phyloP scores from a whole-genome alignment of 306 rosid genomes.

The Betula pendula region DNA sequence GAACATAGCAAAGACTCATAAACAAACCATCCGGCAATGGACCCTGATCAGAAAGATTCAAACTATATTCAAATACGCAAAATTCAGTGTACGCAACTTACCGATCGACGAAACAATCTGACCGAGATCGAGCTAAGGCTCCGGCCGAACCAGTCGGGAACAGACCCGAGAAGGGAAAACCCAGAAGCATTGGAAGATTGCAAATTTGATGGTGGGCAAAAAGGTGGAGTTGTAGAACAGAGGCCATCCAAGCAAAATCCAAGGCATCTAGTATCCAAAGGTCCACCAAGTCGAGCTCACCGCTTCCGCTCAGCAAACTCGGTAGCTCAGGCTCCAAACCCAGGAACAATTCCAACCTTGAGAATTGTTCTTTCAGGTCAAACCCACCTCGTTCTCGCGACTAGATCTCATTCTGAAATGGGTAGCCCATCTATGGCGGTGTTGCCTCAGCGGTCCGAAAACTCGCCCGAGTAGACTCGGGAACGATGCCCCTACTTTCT shows the following conservation, averaged over 20 bases:
- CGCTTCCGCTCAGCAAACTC: conserved; percentile 13
- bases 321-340: conserved; percentile 42
- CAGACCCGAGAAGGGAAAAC: conserved; percentile 73
- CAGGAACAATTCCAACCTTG: conserved; percentile 59
- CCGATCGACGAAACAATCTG: conserved; percentile 63
- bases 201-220: no score
- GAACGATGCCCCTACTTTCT: no score
- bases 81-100: conserved; percentile 42
- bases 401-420: neutral
- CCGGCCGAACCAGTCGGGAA: conserved; percentile 80
- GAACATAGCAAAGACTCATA: conserved; percentile 28
- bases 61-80: conserved; percentile 44
- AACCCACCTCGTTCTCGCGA: neutral
- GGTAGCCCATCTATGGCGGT: neutral
- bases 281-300: conserved; percentile 28
- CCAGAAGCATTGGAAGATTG: conserved; percentile 73
- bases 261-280: conserved; percentile 70
- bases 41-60: conserved; percentile 65
- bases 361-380: conserved; percentile 55
- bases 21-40: conserved; percentile 43
- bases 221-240: no score
- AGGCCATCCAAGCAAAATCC: neutral
- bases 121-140: conserved; percentile 66
- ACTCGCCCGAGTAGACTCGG: neutral
- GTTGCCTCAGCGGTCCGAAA: neutral